Conservation (phyloP, 768 basidiomycete species). For the Rhizopogon sp. region DNA sequence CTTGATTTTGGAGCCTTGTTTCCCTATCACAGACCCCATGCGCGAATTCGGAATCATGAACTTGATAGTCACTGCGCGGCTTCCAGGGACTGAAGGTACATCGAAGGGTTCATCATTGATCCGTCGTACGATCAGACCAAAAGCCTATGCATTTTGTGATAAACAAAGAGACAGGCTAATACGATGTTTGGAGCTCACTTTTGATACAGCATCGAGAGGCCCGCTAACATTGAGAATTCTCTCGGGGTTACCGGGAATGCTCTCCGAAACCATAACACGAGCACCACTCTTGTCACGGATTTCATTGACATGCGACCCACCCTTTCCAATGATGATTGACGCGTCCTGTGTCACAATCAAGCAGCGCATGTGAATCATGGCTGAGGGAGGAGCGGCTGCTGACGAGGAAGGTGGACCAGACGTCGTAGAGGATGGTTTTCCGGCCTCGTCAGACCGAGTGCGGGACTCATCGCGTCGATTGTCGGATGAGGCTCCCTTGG, state of each 20-base stretch:
- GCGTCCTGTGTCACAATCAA: constrained; percentile 99
- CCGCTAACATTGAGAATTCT: constrained; percentile 96
- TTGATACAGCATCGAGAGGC: constrained; percentile 95
- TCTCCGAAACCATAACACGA: constrained; percentile 95
- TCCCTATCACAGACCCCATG: constrained; percentile 99
- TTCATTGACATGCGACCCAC: constrained; percentile 94
- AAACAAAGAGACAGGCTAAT: not conserved
- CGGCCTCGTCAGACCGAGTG: constrained; percentile 29
- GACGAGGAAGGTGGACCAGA: constrained; percentile 46
- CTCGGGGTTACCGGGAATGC: constrained; percentile 99
- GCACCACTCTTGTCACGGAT: constrained; percentile 98
- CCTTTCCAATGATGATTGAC: constrained; percentile 97
- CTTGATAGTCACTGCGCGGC: constrained; percentile 97
- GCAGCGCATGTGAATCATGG: constrained; percentile 94
- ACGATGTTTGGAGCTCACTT: constrained; percentile 49
- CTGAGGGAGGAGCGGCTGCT: constrained; percentile 53
- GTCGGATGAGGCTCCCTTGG: constrained; percentile 38
- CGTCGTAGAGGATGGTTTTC: constrained; percentile 40
- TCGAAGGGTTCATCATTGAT: constrained; percentile 99
- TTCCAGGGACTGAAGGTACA: constrained; percentile 94
- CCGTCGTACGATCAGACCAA: constrained; percentile 95
- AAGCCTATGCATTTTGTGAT: constrained; percentile 56
- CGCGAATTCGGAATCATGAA: constrained; percentile 99
- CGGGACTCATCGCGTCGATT: constrained; percentile 37
- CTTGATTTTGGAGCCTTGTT: constrained; percentile 96